phyloP scores from a whole-genome alignment of 805 yeast genomes.

The Wickerhamiella australiensis region DNA sequence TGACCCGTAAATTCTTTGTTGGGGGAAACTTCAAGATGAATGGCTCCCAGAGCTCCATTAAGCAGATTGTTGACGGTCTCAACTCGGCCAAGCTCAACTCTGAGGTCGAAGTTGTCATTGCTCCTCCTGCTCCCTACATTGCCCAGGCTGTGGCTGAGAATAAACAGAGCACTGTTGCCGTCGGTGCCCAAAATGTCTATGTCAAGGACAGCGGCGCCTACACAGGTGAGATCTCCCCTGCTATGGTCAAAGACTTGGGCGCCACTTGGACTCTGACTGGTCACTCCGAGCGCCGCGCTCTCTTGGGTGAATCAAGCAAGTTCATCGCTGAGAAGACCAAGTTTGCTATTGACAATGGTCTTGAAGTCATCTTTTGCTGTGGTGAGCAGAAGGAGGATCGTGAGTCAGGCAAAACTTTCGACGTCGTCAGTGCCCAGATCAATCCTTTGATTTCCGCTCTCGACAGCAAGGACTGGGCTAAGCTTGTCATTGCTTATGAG shows the following conservation, averaged over 20 bases:
- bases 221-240: constrained; percentile 94
- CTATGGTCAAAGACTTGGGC: constrained; percentile 79
- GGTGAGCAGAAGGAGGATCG: constrained; percentile 97
- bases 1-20: constrained; percentile 88
- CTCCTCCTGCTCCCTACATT: constrained; percentile 93
- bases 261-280: constrained; percentile 93
- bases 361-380: constrained; percentile 87
- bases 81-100: constrained; percentile 65
- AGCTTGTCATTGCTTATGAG: constrained; percentile 93
- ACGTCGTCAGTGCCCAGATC: constrained; percentile 80
- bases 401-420: constrained; percentile 74
- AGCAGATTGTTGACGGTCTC: constrained; percentile 68
- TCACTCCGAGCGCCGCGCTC: constrained; percentile 96
- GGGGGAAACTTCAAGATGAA: constrained; percentile 99
- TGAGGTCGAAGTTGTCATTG: constrained; percentile 82
- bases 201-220: constrained; percentile 85
- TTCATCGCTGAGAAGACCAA: constrained; percentile 87
- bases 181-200: constrained; percentile 88
- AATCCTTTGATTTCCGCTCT: constrained; percentile 74
- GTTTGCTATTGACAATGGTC: constrained; percentile 81
- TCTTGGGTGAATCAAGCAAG: constrained; percentile 82
- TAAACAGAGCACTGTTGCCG: constrained; percentile 54
- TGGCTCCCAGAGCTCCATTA: constrained; percentile 81
- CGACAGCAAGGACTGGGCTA: constrained; percentile 62
- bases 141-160: constrained; percentile 59